These are phyloP conservation scores for Sporisorium iseilematis-ciliati DNA, from an alignment of 1,284 basidiomycete genomes.

Conservation along the genomic window DNA sequence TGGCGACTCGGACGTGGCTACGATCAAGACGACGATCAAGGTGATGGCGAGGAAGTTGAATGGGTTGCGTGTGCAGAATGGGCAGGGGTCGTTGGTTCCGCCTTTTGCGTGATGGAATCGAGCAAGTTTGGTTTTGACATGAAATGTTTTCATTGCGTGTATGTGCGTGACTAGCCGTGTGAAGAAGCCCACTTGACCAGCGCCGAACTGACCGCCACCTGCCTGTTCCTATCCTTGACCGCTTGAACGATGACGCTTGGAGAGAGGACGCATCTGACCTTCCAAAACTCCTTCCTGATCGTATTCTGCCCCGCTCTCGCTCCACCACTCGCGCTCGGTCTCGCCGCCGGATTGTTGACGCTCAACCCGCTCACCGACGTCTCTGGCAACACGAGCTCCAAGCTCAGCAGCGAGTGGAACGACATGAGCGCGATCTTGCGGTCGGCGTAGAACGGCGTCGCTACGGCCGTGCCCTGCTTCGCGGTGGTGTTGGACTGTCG, in stretches of 20 bases:
- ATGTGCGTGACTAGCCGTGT: slow-evolving; percentile 22
- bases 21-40: slow-evolving; percentile 39
- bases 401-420: slow-evolving; percentile 33
- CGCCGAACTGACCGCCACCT: slow-evolving; percentile 22
- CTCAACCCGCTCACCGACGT: slow-evolving; percentile 21
- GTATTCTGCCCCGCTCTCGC: slow-evolving; percentile 36
- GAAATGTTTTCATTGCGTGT: neutral
- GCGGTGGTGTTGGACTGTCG: slow-evolving; percentile 9
- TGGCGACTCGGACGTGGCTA: slow-evolving; percentile 36
- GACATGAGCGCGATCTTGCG: slow-evolving; percentile 41
- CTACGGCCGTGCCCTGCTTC: slow-evolving; percentile 8
- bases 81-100: slow-evolving; percentile 19
- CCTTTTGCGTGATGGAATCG: slow-evolving; percentile 21
- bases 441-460: slow-evolving; percentile 36
- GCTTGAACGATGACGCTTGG: slow-evolving; percentile 19
- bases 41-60: slow-evolving; percentile 46
- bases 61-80: slow-evolving; percentile 9
- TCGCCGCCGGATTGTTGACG: slow-evolving; percentile 36
- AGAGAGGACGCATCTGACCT: slow-evolving; percentile 32
- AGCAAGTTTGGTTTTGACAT: neutral
- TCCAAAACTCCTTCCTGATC: slow-evolving; percentile 43
- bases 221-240: slow-evolving; percentile 31
- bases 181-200: slow-evolving; percentile 48
- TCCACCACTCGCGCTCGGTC: slow-evolving; percentile 8
- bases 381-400: slow-evolving; percentile 43